A percentile compares a stretch with the other conserved stretches of the same genome.
phyloP scores from a whole-genome alignment of 2,329 filamentous ascomycete genomes.

The Calonectria hawksworthii region DNA sequence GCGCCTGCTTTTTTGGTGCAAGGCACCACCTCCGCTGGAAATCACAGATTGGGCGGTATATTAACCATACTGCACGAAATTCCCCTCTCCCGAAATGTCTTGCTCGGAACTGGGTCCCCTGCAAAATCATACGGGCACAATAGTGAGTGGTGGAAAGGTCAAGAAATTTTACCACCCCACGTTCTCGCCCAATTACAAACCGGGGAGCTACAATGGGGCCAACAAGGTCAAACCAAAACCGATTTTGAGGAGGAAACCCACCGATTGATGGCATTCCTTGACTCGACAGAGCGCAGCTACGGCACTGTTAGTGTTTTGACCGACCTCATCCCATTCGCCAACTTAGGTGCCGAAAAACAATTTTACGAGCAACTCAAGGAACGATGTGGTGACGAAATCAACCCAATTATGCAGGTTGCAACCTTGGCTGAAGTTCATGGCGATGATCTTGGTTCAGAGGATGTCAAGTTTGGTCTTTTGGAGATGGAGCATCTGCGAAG shows the following conservation, averaged over 20 bases:
- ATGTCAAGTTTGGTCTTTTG: slow-evolving; percentile 58
- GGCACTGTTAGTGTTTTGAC: slow-evolving; percentile 66
- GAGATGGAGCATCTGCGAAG: slow-evolving; percentile 55
- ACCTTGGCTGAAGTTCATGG: slow-evolving; percentile 47
- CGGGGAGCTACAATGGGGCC: slow-evolving; percentile 49
- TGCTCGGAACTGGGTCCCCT: slow-evolving; percentile 60
- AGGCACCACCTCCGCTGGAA: slow-evolving; percentile 48
- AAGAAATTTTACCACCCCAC: slow-evolving; percentile 60
- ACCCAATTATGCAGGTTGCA: slow-evolving; percentile 52
- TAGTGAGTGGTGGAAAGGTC: slow-evolving; percentile 73
- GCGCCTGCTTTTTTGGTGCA: slow-evolving; percentile 67
- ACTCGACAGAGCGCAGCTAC: slow-evolving; percentile 71
- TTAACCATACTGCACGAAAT: slow-evolving; percentile 73
- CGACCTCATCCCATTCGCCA: slow-evolving; percentile 52
- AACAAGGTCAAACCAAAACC: slow-evolving; percentile 44
- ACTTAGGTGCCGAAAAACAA: slow-evolving; percentile 54
- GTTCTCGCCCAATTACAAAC: slow-evolving; percentile 51
- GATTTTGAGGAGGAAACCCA: slow-evolving; percentile 69
- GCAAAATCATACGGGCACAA: slow-evolving; percentile 67
- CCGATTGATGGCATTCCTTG: slow-evolving; percentile 74
- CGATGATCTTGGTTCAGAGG: slow-evolving; percentile 49
- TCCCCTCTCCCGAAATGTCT: slow-evolving; percentile 68
- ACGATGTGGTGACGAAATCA: slow-evolving; percentile 41
- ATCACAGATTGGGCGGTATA: slow-evolving; percentile 65
- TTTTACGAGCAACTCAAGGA: slow-evolving; percentile 61